Base-by-base conservation (phyloP, 805 yeast species). In the Kazachstania taianensis region DNA sequence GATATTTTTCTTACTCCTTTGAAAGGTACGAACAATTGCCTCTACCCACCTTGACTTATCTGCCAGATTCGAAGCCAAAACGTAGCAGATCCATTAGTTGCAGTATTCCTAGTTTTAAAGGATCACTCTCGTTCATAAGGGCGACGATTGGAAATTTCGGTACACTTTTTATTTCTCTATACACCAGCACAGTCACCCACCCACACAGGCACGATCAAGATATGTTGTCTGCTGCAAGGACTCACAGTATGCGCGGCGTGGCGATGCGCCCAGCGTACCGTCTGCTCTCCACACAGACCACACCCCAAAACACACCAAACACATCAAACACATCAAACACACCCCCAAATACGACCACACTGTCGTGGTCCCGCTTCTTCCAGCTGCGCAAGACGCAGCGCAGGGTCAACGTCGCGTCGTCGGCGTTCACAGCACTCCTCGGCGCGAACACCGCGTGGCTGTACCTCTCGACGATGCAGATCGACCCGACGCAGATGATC, bases 281-380 rank as follows among this genome's bases (percentile, higher is more conserved):
- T 22, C 25, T 22, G 12, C 25, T 8, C 25, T 22, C 8, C 25
- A 8, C 25, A 22, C n/a, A 22, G 25, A 22, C 25, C 25, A 22
- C 25, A 8, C 25, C 25, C 8, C 25, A 22, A 22, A 22, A 22
- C 10, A 22, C 10, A 8, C 25, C 25, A 22, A 22, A 22, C 25
- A 22, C 8, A 22, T 8, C 8, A 22, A 22, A 12, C 25, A 22
- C 25, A 22, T 8, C 10, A 22, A 22, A 8, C 25, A 22, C n/a
- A n/a, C n/a, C n/a, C n/a, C 25, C 25, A 22, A n/a, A 9, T 9
- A 9, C 17, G 9, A n/a, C 22, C 14, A 30, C 20, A 15, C 22
- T 83, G 51, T 66, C 73, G 34, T 92, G 98, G 98, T 71, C 74
- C 28, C 78, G 83, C 32, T 92, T 84, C 56, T 75, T 92, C 46